Base-by-base conservation (phyloP, 2,329 filamentous ascomycete species). In the Didymella exigua region DNA sequence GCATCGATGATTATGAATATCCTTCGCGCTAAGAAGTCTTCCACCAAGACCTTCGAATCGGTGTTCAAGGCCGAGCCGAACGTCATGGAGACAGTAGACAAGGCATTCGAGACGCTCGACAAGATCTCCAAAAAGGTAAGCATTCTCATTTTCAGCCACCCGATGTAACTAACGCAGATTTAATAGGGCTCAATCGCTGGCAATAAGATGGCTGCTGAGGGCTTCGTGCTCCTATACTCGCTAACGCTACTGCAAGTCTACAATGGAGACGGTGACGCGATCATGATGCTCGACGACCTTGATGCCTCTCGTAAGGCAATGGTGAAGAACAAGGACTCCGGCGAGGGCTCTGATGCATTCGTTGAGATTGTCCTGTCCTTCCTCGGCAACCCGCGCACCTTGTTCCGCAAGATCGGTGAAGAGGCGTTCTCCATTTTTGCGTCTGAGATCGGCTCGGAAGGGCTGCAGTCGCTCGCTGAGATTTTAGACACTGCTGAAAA, bases 291-390 rank as follows among this genome's bases (percentile, higher is more conserved):
- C 8, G 85, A 89, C 49, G 93, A 97, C 64, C 81, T 97, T n/a
- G 84, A 89, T 61, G 81, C 88, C 55, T 92, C 89, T 72, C 89
- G 88, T 55, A 82, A 89, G 81, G 85, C 59, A 76, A 84, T 70
- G 71, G 84, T 67, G 68, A 85, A 65, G 75, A 78, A 51, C 1
- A 56, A 69, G 59, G 40, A 69, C 62, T 55, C 66, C 51, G 45
- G 54, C 5, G 62, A 70, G 27, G 66, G 60, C 9, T 65, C 67
- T 21, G 63, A 73, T 48, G 62, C 67, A 4, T 89, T 91, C 0
- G 86, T 97, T 2, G 95, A 98, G 68, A 89, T 98, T 46, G 76
- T 99, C 7, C 80, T 98, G n/a, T 90, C 91, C 47, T 91, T 98
- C 77, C 85, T 96, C 2, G 90, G 92, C 0, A 91, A 91, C 58